Percentiles rank a stretch among this genome's conserved stretches.
Evolutionary conservation across 78 protist species (phyloP).

Genomic region (Acrasis kona): DNA sequence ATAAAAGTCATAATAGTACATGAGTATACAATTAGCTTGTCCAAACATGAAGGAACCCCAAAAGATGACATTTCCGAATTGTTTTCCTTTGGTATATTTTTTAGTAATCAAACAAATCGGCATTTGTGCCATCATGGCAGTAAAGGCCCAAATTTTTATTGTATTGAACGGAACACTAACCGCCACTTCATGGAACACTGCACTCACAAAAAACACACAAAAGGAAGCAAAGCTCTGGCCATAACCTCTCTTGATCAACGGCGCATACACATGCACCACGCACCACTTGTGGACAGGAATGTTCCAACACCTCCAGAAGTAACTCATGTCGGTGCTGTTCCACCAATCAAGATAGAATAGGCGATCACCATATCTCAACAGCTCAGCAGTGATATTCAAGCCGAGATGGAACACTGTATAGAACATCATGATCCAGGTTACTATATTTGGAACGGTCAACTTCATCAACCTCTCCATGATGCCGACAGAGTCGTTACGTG

Average conservation of each 20-base stretch:
- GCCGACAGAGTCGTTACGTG: too few species aligned
- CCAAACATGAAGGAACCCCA: slow-evolving; percentile 16
- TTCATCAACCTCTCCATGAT: slow-evolving; percentile 19
- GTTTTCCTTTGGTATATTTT: background rate
- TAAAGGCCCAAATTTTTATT: slow-evolving; percentile 13
- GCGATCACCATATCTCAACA: slow-evolving; percentile 32
- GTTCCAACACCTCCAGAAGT: slow-evolving; percentile 76
- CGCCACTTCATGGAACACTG: slow-evolving; percentile 52
- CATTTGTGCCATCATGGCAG: slow-evolving; percentile 37
- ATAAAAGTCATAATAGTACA: too few species aligned
- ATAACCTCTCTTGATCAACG: background rate
- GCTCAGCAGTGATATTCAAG: slow-evolving; percentile 32
- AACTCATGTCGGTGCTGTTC: slow-evolving; percentile 58
- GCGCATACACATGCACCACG: slow-evolving; percentile 45
- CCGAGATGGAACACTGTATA: slow-evolving; percentile 23
- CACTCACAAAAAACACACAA: slow-evolving; percentile 51
- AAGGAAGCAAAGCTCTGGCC: slow-evolving; percentile 22
- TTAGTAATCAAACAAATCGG: background rate
- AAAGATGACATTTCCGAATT: slow-evolving; percentile 14
- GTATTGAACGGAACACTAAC: slow-evolving; percentile 21
- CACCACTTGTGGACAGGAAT: slow-evolving; percentile 70
- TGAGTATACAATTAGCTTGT: too few species aligned
- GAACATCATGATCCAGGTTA: background rate
- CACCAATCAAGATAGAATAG: slow-evolving; percentile 44
- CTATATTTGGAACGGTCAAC: slow-evolving; percentile 6